phyloP scores from a whole-genome alignment of 768 basidiomycete genomes.

The Boletales sp. region DNA sequence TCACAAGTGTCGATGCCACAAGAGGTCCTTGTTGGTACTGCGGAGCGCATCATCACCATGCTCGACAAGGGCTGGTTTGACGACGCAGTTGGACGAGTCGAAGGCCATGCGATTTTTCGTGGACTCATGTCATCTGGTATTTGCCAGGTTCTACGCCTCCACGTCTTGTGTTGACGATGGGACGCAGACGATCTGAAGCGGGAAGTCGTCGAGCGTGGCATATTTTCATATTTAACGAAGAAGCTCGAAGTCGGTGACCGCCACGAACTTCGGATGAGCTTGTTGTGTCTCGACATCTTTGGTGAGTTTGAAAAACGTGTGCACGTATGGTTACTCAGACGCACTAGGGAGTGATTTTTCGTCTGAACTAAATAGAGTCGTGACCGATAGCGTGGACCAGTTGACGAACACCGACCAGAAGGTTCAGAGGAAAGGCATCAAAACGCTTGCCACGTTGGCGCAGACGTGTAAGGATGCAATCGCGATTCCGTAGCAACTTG shows the following conservation, averaged over 20 bases:
- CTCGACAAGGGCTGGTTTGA: conserved; percentile 10
- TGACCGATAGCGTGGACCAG: neutral
- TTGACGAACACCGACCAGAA: neutral
- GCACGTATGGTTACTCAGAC: neutral
- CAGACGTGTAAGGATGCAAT: neutral
- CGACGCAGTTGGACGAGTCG: conserved; percentile 7
- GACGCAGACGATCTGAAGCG: neutral
- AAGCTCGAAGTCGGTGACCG: neutral
- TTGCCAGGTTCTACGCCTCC: neutral
- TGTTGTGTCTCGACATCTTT: neutral
- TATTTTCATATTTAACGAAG: neutral
- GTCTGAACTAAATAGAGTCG: neutral
- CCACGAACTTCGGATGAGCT: conserved; percentile 3
- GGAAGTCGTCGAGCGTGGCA: neutral
- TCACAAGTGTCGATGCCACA: neutral
- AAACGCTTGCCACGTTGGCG: conserved; percentile 3
- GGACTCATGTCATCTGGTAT: conserved; percentile 3
- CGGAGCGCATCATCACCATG: neutral
- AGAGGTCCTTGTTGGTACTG: neutral
- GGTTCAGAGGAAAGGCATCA: neutral
- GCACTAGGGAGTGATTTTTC: neutral
- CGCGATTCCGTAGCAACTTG: neutral
- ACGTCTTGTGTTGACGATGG: neutral
- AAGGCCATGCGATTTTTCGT: conserved; percentile 1
- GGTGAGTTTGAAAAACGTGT: neutral